Evolutionary conservation across 2,329 filamentous ascomycete genomes (phyloP), one percentile per base, ranked within the genome.

Genomic region (Alternaria infectoria): DNA sequence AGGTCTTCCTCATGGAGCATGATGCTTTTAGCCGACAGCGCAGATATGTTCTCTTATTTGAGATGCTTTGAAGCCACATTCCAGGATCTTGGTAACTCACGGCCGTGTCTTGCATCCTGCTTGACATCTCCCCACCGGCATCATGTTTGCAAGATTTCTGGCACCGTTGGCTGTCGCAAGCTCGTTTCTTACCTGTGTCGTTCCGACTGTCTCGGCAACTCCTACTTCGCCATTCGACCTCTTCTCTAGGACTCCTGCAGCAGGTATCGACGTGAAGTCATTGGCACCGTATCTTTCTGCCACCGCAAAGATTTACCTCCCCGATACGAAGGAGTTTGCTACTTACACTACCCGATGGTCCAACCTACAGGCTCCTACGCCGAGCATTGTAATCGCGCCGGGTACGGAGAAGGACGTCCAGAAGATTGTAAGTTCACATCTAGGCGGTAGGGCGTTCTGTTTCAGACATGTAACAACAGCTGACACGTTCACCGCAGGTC

Each of bases 401-500:
- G 70, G 67, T 4, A 67, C 59, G 7, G 71, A 74, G 62, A 46
- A 61, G 6, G 70, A 73, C 54, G 70, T 74, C 4, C 58, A 69
- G 21, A 44, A 64, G 8, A 74, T 73, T 45, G 71, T 74, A 58
- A 51, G 69, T 63, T 11, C 21, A 19, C 3, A 3, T 1, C 3
- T n/a, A 15, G 23, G 10, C 30, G 30, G 12, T 30, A 6, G 5
- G 11, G 12, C 5, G 28, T 30, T 6, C 4, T 11, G 13, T 3
- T 5, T 3, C n/a, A 5, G 25, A n/a, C n/a, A n/a, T n/a, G n/a
- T n/a, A n/a, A n/a, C 11, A 11, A 2, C 13, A 13, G 25, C 30
- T 19, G 10, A 9, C 0, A 19, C 12, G 3, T 32, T 1, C 19
- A 4, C 26, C 4, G 2, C 17, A 85, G 83, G 79, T 86, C 45